A percentile compares a stretch with the other conserved stretches of the same genome.
Conservation (phyloP, 2,329 filamentous ascomycete species). For the Xylaria sp. region DNA sequence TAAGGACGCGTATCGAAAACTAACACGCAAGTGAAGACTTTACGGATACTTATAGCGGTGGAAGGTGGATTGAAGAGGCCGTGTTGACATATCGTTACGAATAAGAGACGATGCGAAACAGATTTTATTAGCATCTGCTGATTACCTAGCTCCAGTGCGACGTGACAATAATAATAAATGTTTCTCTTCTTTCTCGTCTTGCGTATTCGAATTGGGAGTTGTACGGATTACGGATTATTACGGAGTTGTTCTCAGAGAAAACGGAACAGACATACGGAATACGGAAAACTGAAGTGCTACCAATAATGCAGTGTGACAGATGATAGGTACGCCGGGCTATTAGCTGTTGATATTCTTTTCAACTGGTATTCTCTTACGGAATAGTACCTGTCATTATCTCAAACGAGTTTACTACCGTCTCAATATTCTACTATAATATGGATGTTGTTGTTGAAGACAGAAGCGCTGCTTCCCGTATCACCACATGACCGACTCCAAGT, state of each 20-base stretch:
- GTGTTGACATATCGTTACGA: neutral
- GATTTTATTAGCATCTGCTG: conserved; percentile 4
- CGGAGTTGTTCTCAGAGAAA: too few species aligned
- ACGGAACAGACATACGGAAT: too few species aligned
- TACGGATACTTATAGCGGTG: neutral
- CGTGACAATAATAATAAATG: conserved; percentile 12
- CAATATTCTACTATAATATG: too few species aligned
- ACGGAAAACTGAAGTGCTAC: too few species aligned
- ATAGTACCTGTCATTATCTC: too few species aligned
- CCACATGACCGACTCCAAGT: neutral
- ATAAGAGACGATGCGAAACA: conserved; percentile 4
- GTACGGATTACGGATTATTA: neutral
- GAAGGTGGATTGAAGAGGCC: neutral
- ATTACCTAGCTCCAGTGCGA: conserved; percentile 11
- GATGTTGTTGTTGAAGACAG: too few species aligned
- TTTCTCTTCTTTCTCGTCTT: conserved; percentile 7
- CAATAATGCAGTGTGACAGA: conserved; percentile 1
- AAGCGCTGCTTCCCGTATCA: too few species aligned
- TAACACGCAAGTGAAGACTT: neutral
- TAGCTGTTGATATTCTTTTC: neutral
- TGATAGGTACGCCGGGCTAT: neutral
- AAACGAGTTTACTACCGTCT: too few species aligned
- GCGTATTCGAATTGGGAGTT: conserved; percentile 5
- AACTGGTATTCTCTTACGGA: too few species aligned
- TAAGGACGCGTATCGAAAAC: too few species aligned